Conservation (phyloP, 2,329 filamentous ascomycete species). For the Fusarium penzigii region DNA sequence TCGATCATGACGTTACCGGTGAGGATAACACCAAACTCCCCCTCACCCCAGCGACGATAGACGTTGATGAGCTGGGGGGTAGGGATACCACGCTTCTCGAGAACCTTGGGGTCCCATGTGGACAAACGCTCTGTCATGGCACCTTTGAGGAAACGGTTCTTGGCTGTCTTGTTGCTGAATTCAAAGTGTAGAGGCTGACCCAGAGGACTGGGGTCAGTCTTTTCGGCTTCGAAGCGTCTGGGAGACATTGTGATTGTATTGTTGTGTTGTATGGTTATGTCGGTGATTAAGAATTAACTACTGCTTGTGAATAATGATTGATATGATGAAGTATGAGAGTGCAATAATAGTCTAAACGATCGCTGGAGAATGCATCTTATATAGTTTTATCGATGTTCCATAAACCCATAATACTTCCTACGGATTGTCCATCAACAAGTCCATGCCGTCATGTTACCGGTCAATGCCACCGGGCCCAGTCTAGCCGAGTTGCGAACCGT, state of each 20-base stretch:
- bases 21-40: constrained; percentile 55
- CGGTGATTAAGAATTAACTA: not conserved
- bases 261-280: not conserved
- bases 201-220: constrained; percentile 26
- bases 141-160: constrained; percentile 67
- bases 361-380: no score
- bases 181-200: constrained; percentile 48
- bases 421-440: no score
- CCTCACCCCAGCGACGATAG: constrained; percentile 62
- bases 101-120: constrained; percentile 57
- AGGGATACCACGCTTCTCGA: constrained; percentile 48
- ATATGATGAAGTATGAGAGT: no score
- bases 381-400: no score
- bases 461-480: no score
- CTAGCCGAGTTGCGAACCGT: no score
- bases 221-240: not conserved
- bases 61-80: constrained; percentile 48
- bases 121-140: constrained; percentile 68
- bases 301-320: no score
- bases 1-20: constrained; percentile 68
- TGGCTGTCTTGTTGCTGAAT: constrained; percentile 56
- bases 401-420: no score
- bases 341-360: no score
- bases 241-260: not conserved
- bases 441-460: no score